Base-by-base conservation (phyloP, 164 flowering plant genomes). In the Stephania cephalantha region DNA sequence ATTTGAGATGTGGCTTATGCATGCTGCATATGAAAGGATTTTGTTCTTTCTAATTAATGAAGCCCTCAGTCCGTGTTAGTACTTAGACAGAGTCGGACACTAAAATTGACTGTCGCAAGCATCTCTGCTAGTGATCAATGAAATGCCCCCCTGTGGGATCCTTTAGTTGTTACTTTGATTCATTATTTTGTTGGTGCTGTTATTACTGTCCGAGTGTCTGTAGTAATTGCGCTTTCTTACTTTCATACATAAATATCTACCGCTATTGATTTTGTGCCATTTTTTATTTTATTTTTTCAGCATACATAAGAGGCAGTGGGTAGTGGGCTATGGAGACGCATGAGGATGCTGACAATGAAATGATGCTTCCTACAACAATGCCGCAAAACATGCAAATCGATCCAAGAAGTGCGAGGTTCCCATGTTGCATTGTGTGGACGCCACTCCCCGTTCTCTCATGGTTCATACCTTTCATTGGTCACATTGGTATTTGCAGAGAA, bases 361-460 rank as follows among this genome's bases (percentile, higher is more conserved):
- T 83, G 80, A 89, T 88, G 91, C 76, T 85, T 11, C 87, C 80
- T 70, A 81, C 75, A 69, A 71, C 70, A 52, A 74, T 25, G 48
- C 64, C 76, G 35, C 74, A 53, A 52, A 63, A 11, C 22, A 52
- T 76, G 78, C 83, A 80, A 73, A 88, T 95, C 73, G 94, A 93
- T 85, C 92, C 97, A 31, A 79, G 50, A 79, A 87, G 88, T 71
- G 87, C 88, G 29, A 85, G 98, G 53, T 95, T 92, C 76, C 99
- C 99, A 0, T 90, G 85, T 82, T 93, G 92, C 82, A 87, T 95
- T 71, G 99, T 95, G 64, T 95, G 98, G 98, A 82, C 97, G 4
- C 99, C 98, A 0, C 89, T 95, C 74, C 98, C 99, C 73, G 84
- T 92, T 13, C 74, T 93, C 18, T 95, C 98, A 70, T 95, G 98